Conservation (phyloP, 371 early-diverging fungal genomes). For the Rhizopus delemar region DNA sequence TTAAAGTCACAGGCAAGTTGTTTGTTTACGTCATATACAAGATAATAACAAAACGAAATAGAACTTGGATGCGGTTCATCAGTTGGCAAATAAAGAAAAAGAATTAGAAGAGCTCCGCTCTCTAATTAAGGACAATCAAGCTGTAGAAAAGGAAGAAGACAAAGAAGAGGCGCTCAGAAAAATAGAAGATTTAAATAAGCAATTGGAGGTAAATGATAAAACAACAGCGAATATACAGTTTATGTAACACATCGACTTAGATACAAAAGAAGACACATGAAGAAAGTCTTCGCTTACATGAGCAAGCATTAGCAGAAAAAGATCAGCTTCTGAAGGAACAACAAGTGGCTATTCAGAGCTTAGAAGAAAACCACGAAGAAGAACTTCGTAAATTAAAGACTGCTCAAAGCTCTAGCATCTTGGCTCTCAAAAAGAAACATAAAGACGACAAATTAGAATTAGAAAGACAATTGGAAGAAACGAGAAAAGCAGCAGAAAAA, state of each 20-base stretch:
- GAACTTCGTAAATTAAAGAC: slow-evolving; percentile 35
- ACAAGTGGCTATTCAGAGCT: slow-evolving; percentile 23
- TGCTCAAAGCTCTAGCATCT: slow-evolving; percentile 26
- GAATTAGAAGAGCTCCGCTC: slow-evolving; percentile 39
- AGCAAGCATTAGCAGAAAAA: slow-evolving; percentile 44
- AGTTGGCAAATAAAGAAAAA: slow-evolving; percentile 41
- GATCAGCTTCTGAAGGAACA: slow-evolving; percentile 40
- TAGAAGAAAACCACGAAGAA: slow-evolving; percentile 30
- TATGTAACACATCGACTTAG: slow-evolving; percentile 7
- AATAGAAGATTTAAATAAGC: slow-evolving; percentile 35
- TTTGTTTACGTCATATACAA: not conserved
- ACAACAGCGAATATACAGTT: not conserved
- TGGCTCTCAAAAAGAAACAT: slow-evolving; percentile 38
- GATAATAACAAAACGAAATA: slow-evolving; percentile 4
- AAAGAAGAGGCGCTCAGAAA: slow-evolving; percentile 27
- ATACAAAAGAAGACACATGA: slow-evolving; percentile 43
- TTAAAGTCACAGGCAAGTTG: slow-evolving; percentile 34
- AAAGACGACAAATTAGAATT: slow-evolving; percentile 37
- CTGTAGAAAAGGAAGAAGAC: slow-evolving; percentile 26
- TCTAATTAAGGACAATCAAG: slow-evolving; percentile 20
- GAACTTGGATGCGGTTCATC: slow-evolving; percentile 44
- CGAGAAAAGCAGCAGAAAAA: slow-evolving; percentile 26
- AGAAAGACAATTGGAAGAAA: slow-evolving; percentile 34
- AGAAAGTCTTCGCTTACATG: slow-evolving; percentile 42
- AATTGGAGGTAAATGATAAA: slow-evolving; percentile 32